These are phyloP conservation scores for Basipetospora chlamydospora DNA, from an alignment of 2,329 filamentous ascomycete species.

Conservation along the genomic window DNA sequence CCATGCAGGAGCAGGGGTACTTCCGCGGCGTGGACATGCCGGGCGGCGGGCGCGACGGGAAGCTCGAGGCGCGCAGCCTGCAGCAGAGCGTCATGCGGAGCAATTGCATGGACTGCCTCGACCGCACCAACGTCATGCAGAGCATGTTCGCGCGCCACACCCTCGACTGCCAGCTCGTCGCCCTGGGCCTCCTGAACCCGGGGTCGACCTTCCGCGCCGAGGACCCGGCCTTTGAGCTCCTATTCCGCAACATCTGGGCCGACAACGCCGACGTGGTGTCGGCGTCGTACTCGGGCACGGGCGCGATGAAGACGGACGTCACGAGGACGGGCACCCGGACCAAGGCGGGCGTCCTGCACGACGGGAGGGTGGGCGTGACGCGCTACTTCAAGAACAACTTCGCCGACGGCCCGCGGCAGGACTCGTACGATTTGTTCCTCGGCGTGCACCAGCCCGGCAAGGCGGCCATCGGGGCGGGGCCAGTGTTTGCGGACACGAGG, in stretches of 20 bases:
- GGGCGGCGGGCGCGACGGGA: conserved; percentile 49
- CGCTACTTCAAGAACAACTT: conserved; percentile 94
- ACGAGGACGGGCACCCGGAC: conserved; percentile 88
- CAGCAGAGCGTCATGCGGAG: conserved; percentile 90
- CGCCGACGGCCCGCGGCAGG: conserved; percentile 80
- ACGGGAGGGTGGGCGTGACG: conserved; percentile 75
- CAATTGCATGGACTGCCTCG: conserved; percentile 98
- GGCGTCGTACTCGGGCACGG: conserved; percentile 84
- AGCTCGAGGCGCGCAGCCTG: conserved; percentile 62
- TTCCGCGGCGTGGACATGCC: conserved; percentile 86
- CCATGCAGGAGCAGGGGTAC: conserved; percentile 68
- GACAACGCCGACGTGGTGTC: conserved; percentile 97
- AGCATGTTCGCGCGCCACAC: conserved; percentile 89
- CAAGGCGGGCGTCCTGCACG: conserved; percentile 68
- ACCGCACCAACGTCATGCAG: conserved; percentile 95
- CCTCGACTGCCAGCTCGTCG: conserved; percentile 75
- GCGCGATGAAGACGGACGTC: conserved; percentile 94
- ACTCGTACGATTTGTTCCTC: conserved; percentile 88
- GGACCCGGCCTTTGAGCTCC: conserved; percentile 67
- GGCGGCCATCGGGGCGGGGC: conserved; percentile 52
- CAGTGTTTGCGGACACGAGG: conserved; percentile 71
- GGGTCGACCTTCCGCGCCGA: conserved; percentile 65
- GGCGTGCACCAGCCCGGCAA: conserved; percentile 68
- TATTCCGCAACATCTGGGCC: conserved; percentile 97
- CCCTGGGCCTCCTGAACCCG: conserved; percentile 62